phyloP scores from a whole-genome alignment of 768 basidiomycete genomes.

The Clitopilus hobsonii region DNA sequence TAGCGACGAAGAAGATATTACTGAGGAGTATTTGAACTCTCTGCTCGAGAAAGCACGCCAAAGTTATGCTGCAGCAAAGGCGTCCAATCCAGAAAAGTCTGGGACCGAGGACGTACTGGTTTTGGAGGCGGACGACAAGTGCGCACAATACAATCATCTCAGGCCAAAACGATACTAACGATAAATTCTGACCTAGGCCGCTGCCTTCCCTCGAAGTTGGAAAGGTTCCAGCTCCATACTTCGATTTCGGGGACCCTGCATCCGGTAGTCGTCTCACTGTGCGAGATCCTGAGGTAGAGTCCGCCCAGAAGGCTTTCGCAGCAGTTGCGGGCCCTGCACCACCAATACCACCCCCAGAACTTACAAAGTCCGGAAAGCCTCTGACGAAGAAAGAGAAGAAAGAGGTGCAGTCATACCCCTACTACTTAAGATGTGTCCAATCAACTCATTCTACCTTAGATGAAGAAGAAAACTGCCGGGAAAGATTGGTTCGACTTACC shows the following conservation, averaged over 20 bases:
- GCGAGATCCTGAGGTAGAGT: conserved; percentile 60
- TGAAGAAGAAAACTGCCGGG: conserved; percentile 70
- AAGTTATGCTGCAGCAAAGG: conserved; percentile 35
- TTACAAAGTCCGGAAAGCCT: conserved; percentile 57
- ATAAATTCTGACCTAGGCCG: conserved; percentile 29
- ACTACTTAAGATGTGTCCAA: conserved; percentile 2
- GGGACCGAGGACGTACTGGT: conserved; percentile 52
- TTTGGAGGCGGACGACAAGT: conserved; percentile 38
- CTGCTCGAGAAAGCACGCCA: conserved; percentile 58
- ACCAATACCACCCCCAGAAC: conserved; percentile 57
- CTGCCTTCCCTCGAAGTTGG: conserved; percentile 68
- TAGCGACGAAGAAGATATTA: conserved; percentile 40
- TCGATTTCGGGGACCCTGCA: conserved; percentile 43
- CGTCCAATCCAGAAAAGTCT: conserved; percentile 14
- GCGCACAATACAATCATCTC: conserved; percentile 9
- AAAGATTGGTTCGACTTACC: conserved; percentile 87
- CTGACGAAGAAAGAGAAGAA: conserved; percentile 72
- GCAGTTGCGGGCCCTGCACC: conserved; percentile 48
- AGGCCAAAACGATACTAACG: background rate
- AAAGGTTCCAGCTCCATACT: conserved; percentile 57
- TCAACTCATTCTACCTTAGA: conserved; percentile 33
- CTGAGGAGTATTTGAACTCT: conserved; percentile 56
- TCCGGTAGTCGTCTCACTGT: conserved; percentile 41
- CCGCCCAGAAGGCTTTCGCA: conserved; percentile 46
- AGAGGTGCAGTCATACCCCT: no score